Conservation (phyloP, 2,329 filamentous ascomycete species). For the Zymoseptoria brevis region DNA sequence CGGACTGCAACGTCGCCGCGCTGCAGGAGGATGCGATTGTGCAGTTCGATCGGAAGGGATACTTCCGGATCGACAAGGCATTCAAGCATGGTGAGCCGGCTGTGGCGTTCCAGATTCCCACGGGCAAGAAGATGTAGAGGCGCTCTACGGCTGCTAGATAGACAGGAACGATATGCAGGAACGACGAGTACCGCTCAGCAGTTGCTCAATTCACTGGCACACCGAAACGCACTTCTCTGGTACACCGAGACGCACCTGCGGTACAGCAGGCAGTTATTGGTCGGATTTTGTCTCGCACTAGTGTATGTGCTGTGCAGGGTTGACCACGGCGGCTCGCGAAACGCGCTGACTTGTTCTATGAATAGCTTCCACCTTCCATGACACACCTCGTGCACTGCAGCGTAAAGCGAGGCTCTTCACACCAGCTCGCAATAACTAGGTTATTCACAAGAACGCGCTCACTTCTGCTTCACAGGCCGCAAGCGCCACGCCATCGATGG, state of each 20-base stretch:
- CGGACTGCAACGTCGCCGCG: conserved; percentile 69
- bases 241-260: too few relatives aligned
- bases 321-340: neutral
- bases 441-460: too few relatives aligned
- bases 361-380: too few relatives aligned
- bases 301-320: neutral
- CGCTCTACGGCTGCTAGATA: neutral
- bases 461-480: too few relatives aligned
- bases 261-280: neutral
- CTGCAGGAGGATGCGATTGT: conserved; percentile 86
- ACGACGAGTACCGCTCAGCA: neutral
- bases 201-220: neutral
- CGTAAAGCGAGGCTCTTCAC: too few relatives aligned
- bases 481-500: too few relatives aligned
- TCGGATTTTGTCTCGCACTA: neutral
- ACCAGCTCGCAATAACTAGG: too few relatives aligned
- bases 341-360: neutral
- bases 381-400: too few relatives aligned
- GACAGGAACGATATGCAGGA: neutral
- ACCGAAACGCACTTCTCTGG: too few relatives aligned
- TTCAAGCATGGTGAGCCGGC: conserved; percentile 52
- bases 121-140: conserved; percentile 43
- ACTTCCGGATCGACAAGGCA: conserved; percentile 71
- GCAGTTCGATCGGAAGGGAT: conserved; percentile 89
- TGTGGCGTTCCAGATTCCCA: conserved; percentile 63